Evolutionary conservation across 805 yeast genomes (phyloP).

Genomic region (Hanseniaspora singularis): DNA sequence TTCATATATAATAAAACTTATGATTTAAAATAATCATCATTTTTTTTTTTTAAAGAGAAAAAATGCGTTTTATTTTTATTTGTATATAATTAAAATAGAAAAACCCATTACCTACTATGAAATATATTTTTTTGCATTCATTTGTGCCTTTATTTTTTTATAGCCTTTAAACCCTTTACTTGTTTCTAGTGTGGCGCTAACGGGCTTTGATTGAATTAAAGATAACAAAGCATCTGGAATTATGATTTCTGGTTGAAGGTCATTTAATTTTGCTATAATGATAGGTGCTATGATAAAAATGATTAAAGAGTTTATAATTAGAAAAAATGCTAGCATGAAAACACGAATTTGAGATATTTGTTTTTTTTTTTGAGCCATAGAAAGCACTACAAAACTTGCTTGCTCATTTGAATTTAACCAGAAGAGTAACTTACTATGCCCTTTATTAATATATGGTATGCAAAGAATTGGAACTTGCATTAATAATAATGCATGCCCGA

Average conservation of each 20-base stretch:
- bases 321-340: slow-evolving; percentile 31
- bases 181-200: neutral
- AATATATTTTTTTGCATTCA: slow-evolving; percentile 12
- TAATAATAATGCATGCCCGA: slow-evolving; percentile 43
- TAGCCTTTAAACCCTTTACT: slow-evolving; percentile 5
- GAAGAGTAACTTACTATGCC: slow-evolving; percentile 48
- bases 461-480: slow-evolving; percentile 43
- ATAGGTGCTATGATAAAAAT: slow-evolving; percentile 33
- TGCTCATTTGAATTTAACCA: slow-evolving; percentile 48
- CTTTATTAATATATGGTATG: slow-evolving; percentile 44
- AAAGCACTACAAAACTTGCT: slow-evolving; percentile 36
- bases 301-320: slow-evolving; percentile 25
- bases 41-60: too few relatives aligned
- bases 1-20: too few relatives aligned
- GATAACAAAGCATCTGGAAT: slow-evolving; percentile 30
- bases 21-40: too few relatives aligned
- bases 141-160: slow-evolving; percentile 21
- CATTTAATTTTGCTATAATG: slow-evolving; percentile 28
- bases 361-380: slow-evolving; percentile 34
- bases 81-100: too few relatives aligned
- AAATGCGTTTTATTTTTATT: too few relatives aligned
- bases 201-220: slow-evolving; percentile 37
- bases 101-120: too few relatives aligned
- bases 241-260: slow-evolving; percentile 32
- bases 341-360: slow-evolving; percentile 29